Evolutionary conservation across 169 alveolate genomes (phyloP), one percentile per base, ranked within the genome.

Genomic region (Plasmodium billcollinsi): DNA sequence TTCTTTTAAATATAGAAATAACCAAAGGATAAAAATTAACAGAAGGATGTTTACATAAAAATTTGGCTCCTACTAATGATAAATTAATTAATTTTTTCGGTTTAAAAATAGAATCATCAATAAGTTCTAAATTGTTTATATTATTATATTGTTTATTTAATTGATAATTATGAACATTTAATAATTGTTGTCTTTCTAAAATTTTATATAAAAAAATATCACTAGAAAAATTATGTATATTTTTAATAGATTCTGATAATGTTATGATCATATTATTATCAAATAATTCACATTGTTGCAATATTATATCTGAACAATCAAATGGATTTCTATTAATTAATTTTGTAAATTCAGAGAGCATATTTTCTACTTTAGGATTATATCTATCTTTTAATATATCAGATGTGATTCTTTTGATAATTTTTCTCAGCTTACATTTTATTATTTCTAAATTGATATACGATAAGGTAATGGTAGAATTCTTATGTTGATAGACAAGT

Each of bases 191-290:
- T 78, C 76, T 78, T 45, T 78, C 89, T 12, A 78, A 50, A 29
- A 78, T 78, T 78, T 78, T 78, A n/a, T 47, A 78, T 2, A 78
- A 21, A 59, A 78, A 78, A 8, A 78, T 78, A 29, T 78, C 89
- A 52, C 89, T 50, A 5, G 89, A 78, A 12, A 78, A 78, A 20
- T 33, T 49, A 33, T 78, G 78, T 15, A 78, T 78, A 15, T 78
- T 45, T 29, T 78, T 78, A 24, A 78, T 66, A 11, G 89, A 78
- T 58, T 78, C 89, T 2, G 89, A 65, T 43, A 78, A 59, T n/a
- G 89, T 78, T n/a, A 78, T 66, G 14, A 78, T 78, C 89, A 78
- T 78, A 65, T 78, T 78, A 43, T 29, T 78, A 52, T 78, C 89
- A 24, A 78, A 78, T 3, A 78, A 24, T 33, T 78, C 89, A 52